Conservation (phyloP, 2,329 filamentous ascomycete species). For the Hypoxylon sp. region DNA sequence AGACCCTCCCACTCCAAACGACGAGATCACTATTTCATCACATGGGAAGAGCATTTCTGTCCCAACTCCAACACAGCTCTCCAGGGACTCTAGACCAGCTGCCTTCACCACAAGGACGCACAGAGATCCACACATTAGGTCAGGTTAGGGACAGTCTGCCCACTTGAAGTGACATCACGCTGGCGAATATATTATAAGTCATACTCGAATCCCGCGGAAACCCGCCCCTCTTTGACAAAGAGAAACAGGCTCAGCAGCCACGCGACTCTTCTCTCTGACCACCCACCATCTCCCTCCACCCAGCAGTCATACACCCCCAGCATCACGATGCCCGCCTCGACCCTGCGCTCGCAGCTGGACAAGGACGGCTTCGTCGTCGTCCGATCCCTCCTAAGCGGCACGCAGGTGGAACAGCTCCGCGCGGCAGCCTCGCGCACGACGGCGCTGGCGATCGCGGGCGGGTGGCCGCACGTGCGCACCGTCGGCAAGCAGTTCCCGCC, state of each 20-base stretch:
- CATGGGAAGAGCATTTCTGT: slow-evolving; percentile 7
- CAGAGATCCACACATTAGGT: slow-evolving; percentile 3
- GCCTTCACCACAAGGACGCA: slow-evolving; percentile 5
- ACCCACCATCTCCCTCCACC: background rate
- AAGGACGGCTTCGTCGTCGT: slow-evolving; percentile 80
- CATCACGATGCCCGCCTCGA: slow-evolving; percentile 26
- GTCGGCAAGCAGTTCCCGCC: slow-evolving; percentile 92
- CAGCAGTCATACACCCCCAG: background rate
- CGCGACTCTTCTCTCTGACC: background rate
- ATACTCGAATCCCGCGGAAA: background rate
- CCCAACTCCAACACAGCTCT: background rate
- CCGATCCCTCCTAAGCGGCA: slow-evolving; percentile 66
- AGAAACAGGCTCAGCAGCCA: too few species aligned
- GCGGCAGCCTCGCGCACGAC: slow-evolving; percentile 65
- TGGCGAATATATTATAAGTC: slow-evolving; percentile 9
- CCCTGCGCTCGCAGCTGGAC: slow-evolving; percentile 63
- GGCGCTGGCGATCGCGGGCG: slow-evolving; percentile 68
- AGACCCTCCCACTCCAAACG: slow-evolving; percentile 8
- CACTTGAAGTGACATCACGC: slow-evolving; percentile 22
- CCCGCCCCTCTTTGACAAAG: background rate
- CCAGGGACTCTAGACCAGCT: background rate
- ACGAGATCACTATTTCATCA: slow-evolving; percentile 22
- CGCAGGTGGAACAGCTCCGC: slow-evolving; percentile 67
- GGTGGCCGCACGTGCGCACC: slow-evolving; percentile 84
- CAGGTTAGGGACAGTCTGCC: background rate